Evolutionary conservation across 768 basidiomycete species (phyloP).

Genomic region (Paxillus ammoniavirescens): DNA sequence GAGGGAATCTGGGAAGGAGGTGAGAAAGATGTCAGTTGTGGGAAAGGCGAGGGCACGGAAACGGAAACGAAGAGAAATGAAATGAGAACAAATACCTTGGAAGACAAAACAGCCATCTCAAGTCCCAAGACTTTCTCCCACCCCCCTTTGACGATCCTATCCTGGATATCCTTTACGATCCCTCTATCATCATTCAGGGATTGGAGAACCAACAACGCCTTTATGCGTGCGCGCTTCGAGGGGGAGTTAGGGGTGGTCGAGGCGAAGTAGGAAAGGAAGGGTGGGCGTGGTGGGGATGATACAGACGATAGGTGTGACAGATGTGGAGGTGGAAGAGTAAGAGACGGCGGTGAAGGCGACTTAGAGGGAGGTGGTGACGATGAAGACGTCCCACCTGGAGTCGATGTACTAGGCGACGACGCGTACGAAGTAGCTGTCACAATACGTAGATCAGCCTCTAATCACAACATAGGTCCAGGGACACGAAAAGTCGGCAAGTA

Average conservation of each 20-base stretch:
- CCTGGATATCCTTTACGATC: constrained; percentile 18
- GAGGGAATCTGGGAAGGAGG: constrained; percentile 6
- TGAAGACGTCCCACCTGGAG: neutral
- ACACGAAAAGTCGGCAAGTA: neutral
- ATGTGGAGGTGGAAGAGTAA: constrained; percentile 1
- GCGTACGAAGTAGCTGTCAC: constrained; percentile 52
- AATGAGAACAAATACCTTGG: constrained; percentile 51
- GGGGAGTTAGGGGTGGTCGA: constrained; percentile 81
- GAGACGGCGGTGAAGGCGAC: constrained; percentile 1
- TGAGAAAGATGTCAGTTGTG: neutral
- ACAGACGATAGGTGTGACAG: neutral
- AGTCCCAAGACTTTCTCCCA: constrained; percentile 56
- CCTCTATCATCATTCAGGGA: constrained; percentile 18
- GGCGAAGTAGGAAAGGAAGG: constrained; percentile 65
- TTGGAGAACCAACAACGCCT: constrained; percentile 76
- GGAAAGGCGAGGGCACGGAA: neutral
- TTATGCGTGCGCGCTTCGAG: constrained; percentile 70
- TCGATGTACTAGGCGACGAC: constrained; percentile 26
- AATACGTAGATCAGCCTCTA: neutral
- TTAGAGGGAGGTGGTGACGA: constrained; percentile 11
- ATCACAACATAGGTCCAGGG: neutral
- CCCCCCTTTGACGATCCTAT: constrained; percentile 12
- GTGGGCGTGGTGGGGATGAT: constrained; percentile 11
- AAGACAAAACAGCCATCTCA: constrained; percentile 78
- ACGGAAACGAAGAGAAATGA: neutral